A percentile compares a stretch with the other conserved stretches of the same genome.
These are phyloP conservation scores for Trypethelium eluteriae DNA, from an alignment of 495 filamentous ascomycete genomes.

Conservation along the genomic window DNA sequence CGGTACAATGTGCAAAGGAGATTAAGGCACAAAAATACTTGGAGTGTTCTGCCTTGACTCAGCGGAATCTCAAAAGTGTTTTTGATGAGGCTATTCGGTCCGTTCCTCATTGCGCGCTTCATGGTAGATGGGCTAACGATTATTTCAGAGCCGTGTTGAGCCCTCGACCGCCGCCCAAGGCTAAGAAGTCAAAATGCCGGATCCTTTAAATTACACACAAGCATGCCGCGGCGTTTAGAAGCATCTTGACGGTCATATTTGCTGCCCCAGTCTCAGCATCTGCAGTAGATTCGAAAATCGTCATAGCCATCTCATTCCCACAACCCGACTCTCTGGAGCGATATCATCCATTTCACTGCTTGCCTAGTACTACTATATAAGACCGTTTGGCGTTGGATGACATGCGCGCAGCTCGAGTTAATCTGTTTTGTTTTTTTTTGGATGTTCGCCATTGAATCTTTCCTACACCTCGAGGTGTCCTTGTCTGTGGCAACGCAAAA, in stretches of 20 bases:
- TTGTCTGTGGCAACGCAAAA: not conserved
- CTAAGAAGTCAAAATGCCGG: conserved; percentile 61
- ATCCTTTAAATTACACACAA: conserved; percentile 53
- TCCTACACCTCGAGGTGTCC: not conserved
- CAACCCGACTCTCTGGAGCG: not conserved
- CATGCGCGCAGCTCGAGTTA: not conserved
- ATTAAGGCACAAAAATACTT: conserved; percentile 91
- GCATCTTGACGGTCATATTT: not conserved
- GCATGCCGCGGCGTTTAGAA: not conserved
- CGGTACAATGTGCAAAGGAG: conserved; percentile 75
- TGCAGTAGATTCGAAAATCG: not conserved
- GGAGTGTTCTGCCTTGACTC: conserved; percentile 96
- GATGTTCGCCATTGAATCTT: not conserved
- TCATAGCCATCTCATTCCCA: not conserved
- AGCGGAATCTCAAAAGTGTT: conserved; percentile 91
- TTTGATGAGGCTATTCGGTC: conserved; percentile 97
- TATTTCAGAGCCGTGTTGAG: conserved; percentile 63
- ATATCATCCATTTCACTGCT: conserved; percentile 5
- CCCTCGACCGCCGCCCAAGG: conserved; percentile 57
- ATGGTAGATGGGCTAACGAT: not conserved
- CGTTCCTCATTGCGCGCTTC: conserved; percentile 17
- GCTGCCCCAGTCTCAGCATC: conserved; percentile 1
- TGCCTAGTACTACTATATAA: not conserved
- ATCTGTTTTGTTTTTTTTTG: not conserved
- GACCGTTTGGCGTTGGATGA: conserved; percentile 11